Conservation (phyloP, 176 grass and related monocot genomes). For the maize (Zea mays) region DNA sequence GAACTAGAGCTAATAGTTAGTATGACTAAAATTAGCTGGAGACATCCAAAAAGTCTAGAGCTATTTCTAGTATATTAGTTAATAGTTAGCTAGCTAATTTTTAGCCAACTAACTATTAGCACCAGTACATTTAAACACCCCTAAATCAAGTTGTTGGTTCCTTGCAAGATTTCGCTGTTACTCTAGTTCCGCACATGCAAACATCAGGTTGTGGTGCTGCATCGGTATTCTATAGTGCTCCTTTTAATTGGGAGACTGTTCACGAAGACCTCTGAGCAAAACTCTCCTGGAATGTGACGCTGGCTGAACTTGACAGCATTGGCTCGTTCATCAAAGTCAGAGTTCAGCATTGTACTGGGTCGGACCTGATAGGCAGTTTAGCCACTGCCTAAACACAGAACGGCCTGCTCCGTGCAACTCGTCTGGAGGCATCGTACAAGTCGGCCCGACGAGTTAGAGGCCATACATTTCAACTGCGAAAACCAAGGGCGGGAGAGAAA, state of each 20-base stretch:
- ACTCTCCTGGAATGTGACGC: too few relatives aligned
- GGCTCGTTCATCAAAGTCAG: not conserved
- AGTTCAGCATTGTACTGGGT: not conserved
- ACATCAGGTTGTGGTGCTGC: too few relatives aligned
- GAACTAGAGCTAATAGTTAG: too few relatives aligned
- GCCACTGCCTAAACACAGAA: not conserved
- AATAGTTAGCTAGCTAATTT: too few relatives aligned
- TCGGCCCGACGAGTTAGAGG: not conserved
- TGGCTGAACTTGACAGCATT: not conserved
- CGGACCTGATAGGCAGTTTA: not conserved
- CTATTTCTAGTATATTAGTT: too few relatives aligned
- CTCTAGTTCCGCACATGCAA: too few relatives aligned
- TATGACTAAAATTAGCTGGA: too few relatives aligned
- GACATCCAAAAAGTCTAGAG: too few relatives aligned
- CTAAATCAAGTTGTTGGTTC: not conserved
- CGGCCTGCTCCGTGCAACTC: not conserved
- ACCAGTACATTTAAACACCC: too few relatives aligned
- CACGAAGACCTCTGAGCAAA: not conserved
- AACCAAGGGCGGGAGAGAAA: not conserved
- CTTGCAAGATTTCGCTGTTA: conserved; percentile 6
- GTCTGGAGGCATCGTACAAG: not conserved
- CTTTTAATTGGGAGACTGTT: not conserved
- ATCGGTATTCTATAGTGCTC: too few relatives aligned
- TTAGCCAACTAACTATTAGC: too few relatives aligned
- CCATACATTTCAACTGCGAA: not conserved